phyloP scores from a whole-genome alignment of 176 grass and related monocot genomes.

The Ananas comosus region DNA sequence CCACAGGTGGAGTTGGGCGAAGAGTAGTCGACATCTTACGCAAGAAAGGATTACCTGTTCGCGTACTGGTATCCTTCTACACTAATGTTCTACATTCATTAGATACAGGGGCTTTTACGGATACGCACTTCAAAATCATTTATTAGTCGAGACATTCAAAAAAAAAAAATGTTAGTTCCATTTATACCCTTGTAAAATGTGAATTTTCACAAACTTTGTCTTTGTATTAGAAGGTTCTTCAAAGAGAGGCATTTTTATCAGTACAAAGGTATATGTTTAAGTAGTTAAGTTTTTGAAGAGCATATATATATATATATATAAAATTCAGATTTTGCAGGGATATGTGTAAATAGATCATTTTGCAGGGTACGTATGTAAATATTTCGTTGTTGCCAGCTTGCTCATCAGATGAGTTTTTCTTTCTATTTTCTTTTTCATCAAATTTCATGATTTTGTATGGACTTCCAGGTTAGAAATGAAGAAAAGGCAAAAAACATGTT shows the following conservation, averaged over 20 bases:
- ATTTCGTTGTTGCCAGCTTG: no score
- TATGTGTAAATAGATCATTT: no score
- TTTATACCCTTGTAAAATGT: background rate
- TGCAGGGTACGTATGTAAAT: no score
- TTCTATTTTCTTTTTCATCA: constrained; percentile 9
- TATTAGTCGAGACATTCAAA: no score
- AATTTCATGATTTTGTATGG: constrained; percentile 8
- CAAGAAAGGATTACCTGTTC: constrained; percentile 68
- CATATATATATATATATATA: no score
- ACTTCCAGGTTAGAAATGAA: constrained; percentile 69
- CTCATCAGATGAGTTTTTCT: background rate
- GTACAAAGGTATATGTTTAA: no score
- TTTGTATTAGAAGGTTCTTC: background rate
- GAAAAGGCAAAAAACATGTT: constrained; percentile 89
- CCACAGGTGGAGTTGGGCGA: constrained; percentile 77
- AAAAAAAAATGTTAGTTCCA: background rate
- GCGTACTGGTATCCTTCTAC: constrained; percentile 58
- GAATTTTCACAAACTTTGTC: background rate
- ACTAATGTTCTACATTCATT: background rate
- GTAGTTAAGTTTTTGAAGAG: no score
- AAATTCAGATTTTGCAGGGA: no score
- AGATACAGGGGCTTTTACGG: background rate
- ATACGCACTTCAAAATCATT: no score
- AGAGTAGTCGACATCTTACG: constrained; percentile 60
- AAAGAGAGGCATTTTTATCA: no score